These are phyloP conservation scores for Tylopilus felleus DNA, from an alignment of 768 basidiomycete genomes.

Conservation along the genomic window DNA sequence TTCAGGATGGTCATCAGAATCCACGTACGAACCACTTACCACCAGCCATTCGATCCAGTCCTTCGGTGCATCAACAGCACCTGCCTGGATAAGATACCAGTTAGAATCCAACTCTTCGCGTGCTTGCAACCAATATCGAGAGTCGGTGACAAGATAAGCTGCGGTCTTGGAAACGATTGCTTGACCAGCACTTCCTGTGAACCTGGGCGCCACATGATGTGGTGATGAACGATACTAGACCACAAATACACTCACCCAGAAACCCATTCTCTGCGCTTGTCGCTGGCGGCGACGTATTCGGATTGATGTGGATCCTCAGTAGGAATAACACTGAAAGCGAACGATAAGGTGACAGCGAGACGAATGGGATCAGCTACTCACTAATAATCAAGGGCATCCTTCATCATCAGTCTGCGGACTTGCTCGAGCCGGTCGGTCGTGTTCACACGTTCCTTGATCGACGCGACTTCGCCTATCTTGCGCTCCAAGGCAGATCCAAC, in stretches of 20 bases:
- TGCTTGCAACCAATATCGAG: conserved; percentile 83
- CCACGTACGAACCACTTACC: conserved; percentile 35
- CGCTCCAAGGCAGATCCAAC: conserved; percentile 72
- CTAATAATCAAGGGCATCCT: conserved; percentile 74
- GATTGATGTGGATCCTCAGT: conserved; percentile 82
- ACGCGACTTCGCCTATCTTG: conserved; percentile 63
- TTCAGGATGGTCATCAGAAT: conserved; percentile 1
- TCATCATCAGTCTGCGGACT: conserved; percentile 61
- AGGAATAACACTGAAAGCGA: conserved; percentile 58
- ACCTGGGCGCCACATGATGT: conserved; percentile 38
- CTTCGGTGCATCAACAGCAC: conserved; percentile 47
- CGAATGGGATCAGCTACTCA: conserved; percentile 36
- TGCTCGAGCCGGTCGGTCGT: conserved; percentile 59
- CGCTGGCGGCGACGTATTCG: conserved; percentile 73
- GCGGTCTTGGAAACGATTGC: conserved; percentile 63
- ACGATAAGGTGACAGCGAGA: conserved; percentile 4
- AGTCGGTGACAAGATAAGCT: conserved; percentile 77
- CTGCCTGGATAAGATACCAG: conserved; percentile 68
- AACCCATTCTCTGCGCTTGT: conserved; percentile 76
- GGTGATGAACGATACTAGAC: conserved; percentile 23
- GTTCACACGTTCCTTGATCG: conserved; percentile 50
- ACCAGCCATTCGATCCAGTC: conserved; percentile 82
- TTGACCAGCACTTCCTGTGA: conserved; percentile 64
- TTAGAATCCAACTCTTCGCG: conserved; percentile 63
- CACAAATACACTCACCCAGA: conserved; percentile 54